Conservation (phyloP, 768 basidiomycete genomes). For the Suillus cothurnatus region DNA sequence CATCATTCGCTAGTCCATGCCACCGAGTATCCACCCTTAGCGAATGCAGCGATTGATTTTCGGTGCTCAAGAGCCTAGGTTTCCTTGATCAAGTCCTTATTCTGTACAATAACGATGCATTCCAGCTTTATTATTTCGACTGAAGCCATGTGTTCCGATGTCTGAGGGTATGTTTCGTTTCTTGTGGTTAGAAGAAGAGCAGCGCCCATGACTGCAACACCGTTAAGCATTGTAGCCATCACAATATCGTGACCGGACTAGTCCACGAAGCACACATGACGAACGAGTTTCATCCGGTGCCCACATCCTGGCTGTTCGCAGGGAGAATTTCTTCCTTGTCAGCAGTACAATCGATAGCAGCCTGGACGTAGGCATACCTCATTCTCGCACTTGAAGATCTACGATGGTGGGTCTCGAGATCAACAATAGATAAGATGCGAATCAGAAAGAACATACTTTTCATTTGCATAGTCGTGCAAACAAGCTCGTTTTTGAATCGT, state of each 20-base stretch:
- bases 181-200: slow-evolving; percentile 94
- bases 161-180: slow-evolving; percentile 99
- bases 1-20: background rate
- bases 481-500: slow-evolving; percentile 98
- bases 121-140: slow-evolving; percentile 99
- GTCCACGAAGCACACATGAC: slow-evolving; percentile 99
- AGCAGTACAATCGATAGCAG: slow-evolving; percentile 91
- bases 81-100: slow-evolving; percentile 98
- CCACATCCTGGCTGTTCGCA: slow-evolving; percentile 95
- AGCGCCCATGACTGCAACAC: slow-evolving; percentile 99
- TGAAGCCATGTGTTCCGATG: slow-evolving; percentile 96
- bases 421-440: slow-evolving; percentile 11
- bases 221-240: slow-evolving; percentile 99
- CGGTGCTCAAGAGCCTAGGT: slow-evolving; percentile 92
- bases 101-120: slow-evolving; percentile 96
- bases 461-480: slow-evolving; percentile 98
- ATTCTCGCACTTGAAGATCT: slow-evolving; percentile 99
- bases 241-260: slow-evolving; percentile 98
- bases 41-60: slow-evolving; percentile 93
- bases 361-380: slow-evolving; percentile 90
- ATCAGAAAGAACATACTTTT: slow-evolving; percentile 62
- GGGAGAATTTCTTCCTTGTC: slow-evolving; percentile 93
- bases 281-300: slow-evolving; percentile 85
- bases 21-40: slow-evolving; percentile 65
- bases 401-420: slow-evolving; percentile 10